A percentile compares a stretch with the other conserved stretches of the same genome.
Evolutionary conservation across 2,329 filamentous ascomycete species (phyloP).

Genomic region (Fusarium avenaceum): DNA sequence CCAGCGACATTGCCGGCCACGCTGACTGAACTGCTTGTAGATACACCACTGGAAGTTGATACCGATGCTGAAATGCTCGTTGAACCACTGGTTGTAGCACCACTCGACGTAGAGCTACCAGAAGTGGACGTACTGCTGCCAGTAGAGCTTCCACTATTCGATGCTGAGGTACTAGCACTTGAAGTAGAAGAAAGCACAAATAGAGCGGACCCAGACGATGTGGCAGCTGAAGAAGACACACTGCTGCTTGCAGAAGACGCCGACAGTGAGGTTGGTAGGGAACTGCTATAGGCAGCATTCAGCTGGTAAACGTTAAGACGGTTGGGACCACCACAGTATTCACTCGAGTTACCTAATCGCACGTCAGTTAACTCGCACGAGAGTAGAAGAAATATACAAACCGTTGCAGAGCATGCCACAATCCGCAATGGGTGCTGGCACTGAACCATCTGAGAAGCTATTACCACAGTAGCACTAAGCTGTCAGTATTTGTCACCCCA

Average conservation of each 20-base stretch:
- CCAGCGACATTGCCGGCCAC: background rate
- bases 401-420: constrained; percentile 56
- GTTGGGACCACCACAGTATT: constrained; percentile 54
- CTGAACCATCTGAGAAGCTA: constrained; percentile 46
- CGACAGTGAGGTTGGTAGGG: constrained; percentile 2
- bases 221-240: rapidly evolving
- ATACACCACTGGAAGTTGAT: rapidly evolving
- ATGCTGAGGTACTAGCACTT: background rate
- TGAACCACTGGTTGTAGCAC: background rate
- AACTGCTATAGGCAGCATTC: constrained; percentile 19
- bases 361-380: too few species aligned
- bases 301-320: constrained; percentile 56
- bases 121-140: rapidly evolving
- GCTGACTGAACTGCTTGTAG: background rate
- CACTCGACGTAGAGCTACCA: background rate
- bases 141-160: background rate
- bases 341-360: constrained; percentile 51
- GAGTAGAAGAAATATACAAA: background rate
- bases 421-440: constrained; percentile 49
- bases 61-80: background rate
- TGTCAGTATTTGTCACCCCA: rapidly evolving
- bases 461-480: constrained; percentile 56
- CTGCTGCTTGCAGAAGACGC: background rate
- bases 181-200: background rate
- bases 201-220: background rate